These are phyloP conservation scores for Amanita fuliginea DNA, from an alignment of 768 basidiomycete species.

Conservation along the genomic window DNA sequence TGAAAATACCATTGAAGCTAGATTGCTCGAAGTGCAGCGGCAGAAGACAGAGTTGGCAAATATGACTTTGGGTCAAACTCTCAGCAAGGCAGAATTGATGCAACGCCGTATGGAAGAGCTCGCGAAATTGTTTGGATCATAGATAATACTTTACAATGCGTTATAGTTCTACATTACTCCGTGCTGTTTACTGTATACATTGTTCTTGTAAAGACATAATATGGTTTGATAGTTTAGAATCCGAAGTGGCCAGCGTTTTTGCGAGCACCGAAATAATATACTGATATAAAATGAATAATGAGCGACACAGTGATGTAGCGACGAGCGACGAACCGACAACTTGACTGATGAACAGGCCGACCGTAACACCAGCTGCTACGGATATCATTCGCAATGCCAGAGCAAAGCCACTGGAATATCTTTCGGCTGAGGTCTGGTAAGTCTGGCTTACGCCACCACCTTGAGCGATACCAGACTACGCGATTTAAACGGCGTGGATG, in stretches of 20 bases:
- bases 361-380: slow-evolving; percentile 77
- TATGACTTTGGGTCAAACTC: slow-evolving; percentile 80
- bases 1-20: slow-evolving; percentile 87
- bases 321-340: slow-evolving; percentile 33
- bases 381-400: slow-evolving; percentile 77
- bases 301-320: background rate
- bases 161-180: slow-evolving; percentile 4
- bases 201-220: slow-evolving; percentile 2
- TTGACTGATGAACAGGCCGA: slow-evolving; percentile 76
- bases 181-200: slow-evolving; percentile 6
- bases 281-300: slow-evolving; percentile 13
- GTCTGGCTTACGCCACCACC: slow-evolving; percentile 59
- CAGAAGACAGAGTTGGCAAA: slow-evolving; percentile 94
- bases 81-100: slow-evolving; percentile 82
- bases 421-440: slow-evolving; percentile 48
- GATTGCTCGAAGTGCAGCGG: slow-evolving; percentile 84
- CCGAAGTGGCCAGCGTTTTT: slow-evolving; percentile 70
- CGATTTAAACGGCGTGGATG: slow-evolving; percentile 6
- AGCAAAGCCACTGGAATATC: slow-evolving; percentile 69
- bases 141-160: slow-evolving; percentile 15
- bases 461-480: slow-evolving; percentile 65
- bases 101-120: slow-evolving; percentile 86
- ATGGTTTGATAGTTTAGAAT: slow-evolving; percentile 31
- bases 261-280: slow-evolving; percentile 65
- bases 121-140: slow-evolving; percentile 54